phyloP scores from a whole-genome alignment of 2,329 filamentous ascomycete species.

The Waltergamsia citrina region DNA sequence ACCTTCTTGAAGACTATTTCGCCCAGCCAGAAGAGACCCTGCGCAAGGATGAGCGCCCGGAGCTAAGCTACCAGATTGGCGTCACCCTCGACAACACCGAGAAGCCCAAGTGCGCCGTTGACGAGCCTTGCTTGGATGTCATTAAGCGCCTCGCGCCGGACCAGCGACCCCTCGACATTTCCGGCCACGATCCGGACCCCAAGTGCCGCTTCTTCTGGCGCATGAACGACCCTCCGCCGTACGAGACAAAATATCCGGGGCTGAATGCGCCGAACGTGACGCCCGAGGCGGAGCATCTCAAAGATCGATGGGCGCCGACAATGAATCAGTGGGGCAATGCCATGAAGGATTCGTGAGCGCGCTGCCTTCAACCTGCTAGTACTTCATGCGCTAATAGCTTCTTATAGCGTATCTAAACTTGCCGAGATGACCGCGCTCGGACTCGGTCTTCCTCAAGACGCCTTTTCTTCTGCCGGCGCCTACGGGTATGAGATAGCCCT shows the following conservation, averaged over 20 bases:
- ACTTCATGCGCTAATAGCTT: background rate
- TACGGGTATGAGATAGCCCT: constrained; percentile 36
- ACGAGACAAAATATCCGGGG: constrained; percentile 43
- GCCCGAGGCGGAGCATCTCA: constrained; percentile 38
- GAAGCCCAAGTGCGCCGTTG: constrained; percentile 53
- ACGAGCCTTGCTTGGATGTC: constrained; percentile 49
- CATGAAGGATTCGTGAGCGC: constrained; percentile 50
- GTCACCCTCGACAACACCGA: constrained; percentile 55
- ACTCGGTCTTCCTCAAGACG: constrained; percentile 39
- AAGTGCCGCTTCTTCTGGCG: constrained; percentile 57
- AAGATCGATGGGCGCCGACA: constrained; percentile 38
- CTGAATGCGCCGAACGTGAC: constrained; percentile 47
- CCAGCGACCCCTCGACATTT: constrained; percentile 48
- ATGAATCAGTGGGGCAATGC: constrained; percentile 49
- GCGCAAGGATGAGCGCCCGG: constrained; percentile 42
- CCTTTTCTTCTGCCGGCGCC: constrained; percentile 43
- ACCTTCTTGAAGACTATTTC: constrained; percentile 57
- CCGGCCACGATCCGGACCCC: constrained; percentile 46
- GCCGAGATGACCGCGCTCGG: constrained; percentile 51
- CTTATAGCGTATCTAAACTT: constrained; percentile 38
- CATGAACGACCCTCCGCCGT: constrained; percentile 44
- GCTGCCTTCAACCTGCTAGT: background rate
- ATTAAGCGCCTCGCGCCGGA: constrained; percentile 43
- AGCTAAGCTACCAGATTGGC: constrained; percentile 50
- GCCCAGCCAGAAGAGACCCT: constrained; percentile 41